Evolutionary conservation across 208 protist genomes (phyloP).

Genomic region (Crithidia brevicula): DNA sequence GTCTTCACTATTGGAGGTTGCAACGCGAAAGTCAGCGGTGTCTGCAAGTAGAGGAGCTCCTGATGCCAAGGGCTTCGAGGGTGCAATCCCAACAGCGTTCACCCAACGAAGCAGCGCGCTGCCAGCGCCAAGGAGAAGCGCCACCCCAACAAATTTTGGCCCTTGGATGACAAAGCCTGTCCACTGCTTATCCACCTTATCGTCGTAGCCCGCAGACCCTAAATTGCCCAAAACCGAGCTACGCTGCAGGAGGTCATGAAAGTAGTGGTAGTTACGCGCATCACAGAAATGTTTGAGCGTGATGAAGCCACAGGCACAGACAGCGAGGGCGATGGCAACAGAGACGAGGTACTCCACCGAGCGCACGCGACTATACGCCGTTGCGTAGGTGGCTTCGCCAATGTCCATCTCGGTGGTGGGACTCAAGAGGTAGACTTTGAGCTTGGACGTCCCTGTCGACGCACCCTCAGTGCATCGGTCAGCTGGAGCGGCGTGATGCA

Average conservation of each 20-base stretch:
- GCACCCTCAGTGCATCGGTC: too few relatives aligned
- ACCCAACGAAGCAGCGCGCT: constrained; percentile 19
- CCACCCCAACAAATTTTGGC: background rate
- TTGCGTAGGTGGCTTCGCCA: background rate
- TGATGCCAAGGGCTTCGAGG: too few relatives aligned
- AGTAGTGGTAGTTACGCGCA: background rate
- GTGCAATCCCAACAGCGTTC: too few relatives aligned
- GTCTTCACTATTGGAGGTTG: too few relatives aligned
- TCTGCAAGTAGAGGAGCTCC: too few relatives aligned
- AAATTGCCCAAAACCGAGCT: background rate
- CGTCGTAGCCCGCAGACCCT: constrained; percentile 30
- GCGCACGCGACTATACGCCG: background rate
- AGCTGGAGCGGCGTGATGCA: too few relatives aligned
- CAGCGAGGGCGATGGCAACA: background rate
- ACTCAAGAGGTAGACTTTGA: too few relatives aligned
- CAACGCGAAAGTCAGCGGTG: too few relatives aligned
- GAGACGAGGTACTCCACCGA: constrained; percentile 17
- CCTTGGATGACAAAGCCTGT: constrained; percentile 22
- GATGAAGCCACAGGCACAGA: background rate
- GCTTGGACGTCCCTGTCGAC: too few relatives aligned
- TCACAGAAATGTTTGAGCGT: constrained; percentile 1
- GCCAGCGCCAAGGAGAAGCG: constrained; percentile 7
- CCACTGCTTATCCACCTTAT: constrained; percentile 23
- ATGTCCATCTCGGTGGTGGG: constrained; percentile 9
- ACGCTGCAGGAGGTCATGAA: background rate